Evolutionary conservation across 108 stramenopile genomes (phyloP), one percentile per base, ranked within the genome.

Genomic region (Skeletonema grethae): DNA sequence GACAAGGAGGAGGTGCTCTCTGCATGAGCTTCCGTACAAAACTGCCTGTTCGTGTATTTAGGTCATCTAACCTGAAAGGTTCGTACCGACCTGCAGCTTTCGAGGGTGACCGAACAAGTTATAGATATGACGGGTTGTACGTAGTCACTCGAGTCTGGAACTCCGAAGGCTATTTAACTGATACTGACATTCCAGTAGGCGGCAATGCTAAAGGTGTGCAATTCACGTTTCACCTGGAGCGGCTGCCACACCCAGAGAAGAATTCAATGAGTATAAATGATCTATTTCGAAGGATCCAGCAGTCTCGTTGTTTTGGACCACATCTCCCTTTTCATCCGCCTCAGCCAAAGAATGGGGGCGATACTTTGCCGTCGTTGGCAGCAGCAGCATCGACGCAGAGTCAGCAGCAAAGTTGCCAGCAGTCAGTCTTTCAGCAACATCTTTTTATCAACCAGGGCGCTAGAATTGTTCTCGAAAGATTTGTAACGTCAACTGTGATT

Each of bases 101-200:
- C 2, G 53, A 77, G 43, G 50, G 53, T 11, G 61, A 65, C 13
- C 32, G 55, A 72, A 76, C 70, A 15, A 57, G 69, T 11, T 81
- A 81, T 57, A 36, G 80, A 60, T 81, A 81, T 61, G 80, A 81
- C 59, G 80, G 80, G 4, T 36, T 81, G 18, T 81, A 78, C 58
- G 7, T 58, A 20, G 77, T 74, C n/a, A 69, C 57, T 3, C 55
- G 45, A 29, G 60, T 74, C 16, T 74, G 46, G 38, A 65, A 68
- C 60, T 6, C 22, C 11, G 32, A 25, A 7, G 77, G 77, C 35
- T 32, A 35, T 32, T 11, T 13, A 22, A 68, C 20, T 12, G 55
- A 68, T 11, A 18, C 7, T 9, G 13, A 55, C 5, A 61, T 72
- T 31, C 55, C 76, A 24, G 18, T 20, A 29, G 56, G 72, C 28